Evolutionary conservation across 2,329 filamentous ascomycete genomes (phyloP).

Genomic region (Aspergillus arachidicola): DNA sequence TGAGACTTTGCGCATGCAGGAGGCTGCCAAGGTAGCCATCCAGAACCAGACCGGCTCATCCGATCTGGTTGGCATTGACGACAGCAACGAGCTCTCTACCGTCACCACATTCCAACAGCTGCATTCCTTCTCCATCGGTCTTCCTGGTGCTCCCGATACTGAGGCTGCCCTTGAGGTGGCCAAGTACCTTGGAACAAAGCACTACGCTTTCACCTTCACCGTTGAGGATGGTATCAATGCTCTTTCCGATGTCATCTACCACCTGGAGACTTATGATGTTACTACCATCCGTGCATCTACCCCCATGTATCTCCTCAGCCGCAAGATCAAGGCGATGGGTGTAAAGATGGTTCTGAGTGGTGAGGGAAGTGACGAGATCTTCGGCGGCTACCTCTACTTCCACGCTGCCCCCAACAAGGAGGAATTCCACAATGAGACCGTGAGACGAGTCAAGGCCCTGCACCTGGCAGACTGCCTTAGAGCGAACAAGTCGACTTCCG

Average conservation of each 20-base stretch:
- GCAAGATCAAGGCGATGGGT: slow-evolving; percentile 99
- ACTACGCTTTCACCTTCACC: slow-evolving; percentile 98
- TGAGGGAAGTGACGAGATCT: slow-evolving; percentile 97
- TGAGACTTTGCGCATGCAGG: slow-evolving; percentile 78
- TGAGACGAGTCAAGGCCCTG: slow-evolving; percentile 92
- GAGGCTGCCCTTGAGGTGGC: slow-evolving; percentile 90
- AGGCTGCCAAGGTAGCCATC: slow-evolving; percentile 55
- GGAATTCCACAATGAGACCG: slow-evolving; percentile 93
- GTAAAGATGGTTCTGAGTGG: slow-evolving; percentile 99
- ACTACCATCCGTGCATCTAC: slow-evolving; percentile 98
- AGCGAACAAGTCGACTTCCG: slow-evolving; percentile 98
- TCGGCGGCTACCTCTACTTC: slow-evolving; percentile 98
- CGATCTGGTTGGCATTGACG: slow-evolving; percentile 89
- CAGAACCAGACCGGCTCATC: slow-evolving; percentile 47
- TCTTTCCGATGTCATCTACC: slow-evolving; percentile 95
- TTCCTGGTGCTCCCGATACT: slow-evolving; percentile 89
- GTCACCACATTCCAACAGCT: slow-evolving; percentile 90
- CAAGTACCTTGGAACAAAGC: slow-evolving; percentile 94
- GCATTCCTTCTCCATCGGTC: slow-evolving; percentile 98
- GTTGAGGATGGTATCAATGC: slow-evolving; percentile 97
- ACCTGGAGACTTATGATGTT: slow-evolving; percentile 96
- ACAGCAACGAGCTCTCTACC: slow-evolving; percentile 84
- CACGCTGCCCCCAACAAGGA: slow-evolving; percentile 87
- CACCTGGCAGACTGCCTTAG: slow-evolving; percentile 95
- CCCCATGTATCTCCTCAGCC: slow-evolving; percentile 95